Evolutionary conservation across 768 basidiomycete genomes (phyloP).

Genomic region (Peribolospora kevripleyi): DNA sequence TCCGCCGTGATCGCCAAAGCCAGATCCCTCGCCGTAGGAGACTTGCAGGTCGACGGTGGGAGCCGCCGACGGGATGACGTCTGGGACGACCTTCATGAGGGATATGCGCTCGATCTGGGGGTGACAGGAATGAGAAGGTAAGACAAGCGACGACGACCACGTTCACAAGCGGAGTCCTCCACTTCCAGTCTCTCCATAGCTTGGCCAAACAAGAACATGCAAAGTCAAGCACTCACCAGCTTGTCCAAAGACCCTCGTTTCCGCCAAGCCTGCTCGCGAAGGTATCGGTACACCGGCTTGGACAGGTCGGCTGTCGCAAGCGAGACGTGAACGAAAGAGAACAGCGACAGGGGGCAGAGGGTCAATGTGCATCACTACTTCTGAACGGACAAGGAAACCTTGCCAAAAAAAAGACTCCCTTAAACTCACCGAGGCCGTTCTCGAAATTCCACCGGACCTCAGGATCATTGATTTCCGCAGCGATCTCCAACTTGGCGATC

Average conservation of each 20-base stretch:
- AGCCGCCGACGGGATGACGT: conserved; percentile 44
- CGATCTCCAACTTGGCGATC: conserved; percentile 38
- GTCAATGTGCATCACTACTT: conserved; percentile 10
- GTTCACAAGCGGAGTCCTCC: background rate
- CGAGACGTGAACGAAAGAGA: background rate
- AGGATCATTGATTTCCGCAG: conserved; percentile 65
- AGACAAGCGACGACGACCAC: background rate
- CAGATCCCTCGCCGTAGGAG: conserved; percentile 19
- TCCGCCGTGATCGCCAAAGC: background rate
- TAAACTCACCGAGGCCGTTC: conserved; percentile 49
- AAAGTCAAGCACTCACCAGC: conserved; percentile 32
- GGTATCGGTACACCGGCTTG: conserved; percentile 46
- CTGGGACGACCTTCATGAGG: conserved; percentile 77
- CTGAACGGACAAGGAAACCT: background rate
- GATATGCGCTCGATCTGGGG: conserved; percentile 71
- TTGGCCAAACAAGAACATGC: background rate
- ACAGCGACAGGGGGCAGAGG: background rate
- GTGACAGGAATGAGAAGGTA: background rate
- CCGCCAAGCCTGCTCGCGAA: conserved; percentile 64
- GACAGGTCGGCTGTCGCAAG: conserved; percentile 16
- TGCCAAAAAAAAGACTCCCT: background rate
- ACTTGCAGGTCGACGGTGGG: conserved; percentile 55
- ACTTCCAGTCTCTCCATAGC: background rate
- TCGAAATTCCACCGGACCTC: conserved; percentile 50
- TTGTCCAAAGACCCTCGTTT: conserved; percentile 61